Evolutionary conservation across 345 rosid genomes (phyloP).

Genomic region (Cardamine resedifolia): DNA sequence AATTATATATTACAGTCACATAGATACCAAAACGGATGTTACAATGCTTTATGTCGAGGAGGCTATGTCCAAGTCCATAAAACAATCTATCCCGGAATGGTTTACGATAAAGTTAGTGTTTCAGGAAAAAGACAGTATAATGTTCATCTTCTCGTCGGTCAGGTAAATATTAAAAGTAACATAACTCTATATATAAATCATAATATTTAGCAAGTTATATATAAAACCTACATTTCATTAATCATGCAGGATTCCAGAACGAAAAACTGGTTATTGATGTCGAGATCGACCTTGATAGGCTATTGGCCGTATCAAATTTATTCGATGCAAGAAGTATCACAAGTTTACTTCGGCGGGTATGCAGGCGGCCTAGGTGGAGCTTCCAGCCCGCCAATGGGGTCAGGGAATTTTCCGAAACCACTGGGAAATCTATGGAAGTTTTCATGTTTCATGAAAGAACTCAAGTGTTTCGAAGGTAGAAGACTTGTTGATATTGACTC

Average conservation of each 20-base stretch:
- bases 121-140: background rate
- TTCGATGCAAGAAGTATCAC: background rate
- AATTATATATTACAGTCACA: background rate
- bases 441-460: constrained; percentile 14
- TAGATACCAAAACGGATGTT: background rate
- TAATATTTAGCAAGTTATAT: background rate
- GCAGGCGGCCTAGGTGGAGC: background rate
- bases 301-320: constrained; percentile 6
- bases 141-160: constrained; percentile 20
- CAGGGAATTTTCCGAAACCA: background rate
- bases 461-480: background rate
- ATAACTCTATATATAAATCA: background rate
- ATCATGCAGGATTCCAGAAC: constrained; percentile 1
- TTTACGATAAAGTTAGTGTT: constrained; percentile 7
- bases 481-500: background rate
- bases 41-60: constrained; percentile 16
- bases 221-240: background rate
- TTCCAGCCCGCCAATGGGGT: constrained; percentile 10
- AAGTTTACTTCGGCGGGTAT: constrained; percentile 8
- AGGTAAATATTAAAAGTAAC: background rate
- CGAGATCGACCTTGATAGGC: background rate
- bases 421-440: background rate
- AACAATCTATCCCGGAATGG: constrained; percentile 16
- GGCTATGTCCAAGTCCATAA: constrained; percentile 25
- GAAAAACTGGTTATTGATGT: constrained; percentile 7